Conservation (phyloP, 192 early-diverging fungal species). For the Gryganskiella cystojenkinii region DNA sequence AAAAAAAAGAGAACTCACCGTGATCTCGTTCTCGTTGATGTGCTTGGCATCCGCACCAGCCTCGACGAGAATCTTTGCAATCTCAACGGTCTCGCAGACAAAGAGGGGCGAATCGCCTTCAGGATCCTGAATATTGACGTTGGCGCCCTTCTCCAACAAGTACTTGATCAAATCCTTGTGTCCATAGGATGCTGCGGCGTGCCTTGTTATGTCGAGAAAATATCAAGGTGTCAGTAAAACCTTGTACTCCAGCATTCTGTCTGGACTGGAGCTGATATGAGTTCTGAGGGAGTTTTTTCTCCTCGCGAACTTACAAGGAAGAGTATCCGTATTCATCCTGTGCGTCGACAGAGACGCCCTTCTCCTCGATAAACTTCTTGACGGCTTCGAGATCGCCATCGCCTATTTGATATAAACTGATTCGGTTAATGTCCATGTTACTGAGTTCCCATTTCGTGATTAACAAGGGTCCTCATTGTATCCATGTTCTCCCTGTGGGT, state of each 20-base stretch:
- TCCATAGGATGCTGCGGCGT: slow-evolving; percentile 83
- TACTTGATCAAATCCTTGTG: slow-evolving; percentile 74
- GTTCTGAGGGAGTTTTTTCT: neutral
- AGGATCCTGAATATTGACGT: slow-evolving; percentile 77
- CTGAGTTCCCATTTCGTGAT: neutral
- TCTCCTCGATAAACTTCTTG: slow-evolving; percentile 59
- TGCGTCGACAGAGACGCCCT: slow-evolving; percentile 67
- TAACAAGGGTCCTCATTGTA: neutral
- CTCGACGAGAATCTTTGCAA: slow-evolving; percentile 72
- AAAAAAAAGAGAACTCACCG: slow-evolving; percentile 17
- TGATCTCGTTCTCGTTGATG: slow-evolving; percentile 73
- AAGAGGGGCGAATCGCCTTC: slow-evolving; percentile 90
- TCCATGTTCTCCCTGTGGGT: neutral
- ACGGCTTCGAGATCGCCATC: slow-evolving; percentile 40
- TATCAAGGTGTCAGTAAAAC: too few species aligned
- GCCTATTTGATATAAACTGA: slow-evolving; percentile 2
- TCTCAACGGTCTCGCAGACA: slow-evolving; percentile 75
- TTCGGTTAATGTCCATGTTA: neutral
- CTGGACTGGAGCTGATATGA: too few species aligned
- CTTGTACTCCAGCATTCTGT: too few species aligned
- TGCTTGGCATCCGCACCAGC: slow-evolving; percentile 74
- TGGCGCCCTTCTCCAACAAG: slow-evolving; percentile 68
- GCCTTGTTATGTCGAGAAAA: slow-evolving; percentile 7
- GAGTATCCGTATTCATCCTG: slow-evolving; percentile 87
- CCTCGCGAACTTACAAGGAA: slow-evolving; percentile 65